Conservation (phyloP, 495 filamentous ascomycete genomes). For the Apodospora peruviana region DNA sequence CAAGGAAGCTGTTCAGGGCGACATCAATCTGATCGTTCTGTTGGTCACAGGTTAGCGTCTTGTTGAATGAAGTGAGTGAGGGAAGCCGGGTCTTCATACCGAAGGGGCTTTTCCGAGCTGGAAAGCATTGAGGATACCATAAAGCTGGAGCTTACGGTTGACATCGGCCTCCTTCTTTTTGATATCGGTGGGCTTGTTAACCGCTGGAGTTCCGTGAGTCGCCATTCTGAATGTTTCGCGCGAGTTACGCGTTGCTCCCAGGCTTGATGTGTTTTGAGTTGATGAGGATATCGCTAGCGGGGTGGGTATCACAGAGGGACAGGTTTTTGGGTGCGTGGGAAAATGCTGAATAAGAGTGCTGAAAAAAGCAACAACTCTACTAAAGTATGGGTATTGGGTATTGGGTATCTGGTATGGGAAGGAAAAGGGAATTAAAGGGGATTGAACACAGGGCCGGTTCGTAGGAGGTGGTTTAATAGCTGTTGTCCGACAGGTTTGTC, state of each 20-base stretch:
- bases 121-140: slow-evolving; percentile 87
- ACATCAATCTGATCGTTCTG: slow-evolving; percentile 93
- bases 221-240: slow-evolving; percentile 22
- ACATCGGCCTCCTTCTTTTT: slow-evolving; percentile 64
- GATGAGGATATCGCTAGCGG: background rate
- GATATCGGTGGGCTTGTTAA: slow-evolving; percentile 61
- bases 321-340: background rate
- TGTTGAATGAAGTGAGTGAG: background rate
- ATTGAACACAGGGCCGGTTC: background rate
- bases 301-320: background rate
- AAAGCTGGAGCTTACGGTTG: slow-evolving; percentile 90
- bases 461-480: background rate
- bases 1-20: slow-evolving; percentile 78
- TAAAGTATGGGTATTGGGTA: background rate
- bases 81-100: slow-evolving; percentile 42
- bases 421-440: background rate
- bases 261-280: background rate
- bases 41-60: slow-evolving; percentile 5
- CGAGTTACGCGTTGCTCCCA: background rate
- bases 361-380: no score
- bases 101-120: slow-evolving; percentile 86
- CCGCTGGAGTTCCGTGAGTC: slow-evolving; percentile 24
- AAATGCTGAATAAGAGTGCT: background rate
- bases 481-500: background rate
- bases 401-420: background rate